Percentiles rank a stretch among this genome's conserved stretches.
Evolutionary conservation across 768 basidiomycete genomes (phyloP).

Genomic region (Mycena filopes): DNA sequence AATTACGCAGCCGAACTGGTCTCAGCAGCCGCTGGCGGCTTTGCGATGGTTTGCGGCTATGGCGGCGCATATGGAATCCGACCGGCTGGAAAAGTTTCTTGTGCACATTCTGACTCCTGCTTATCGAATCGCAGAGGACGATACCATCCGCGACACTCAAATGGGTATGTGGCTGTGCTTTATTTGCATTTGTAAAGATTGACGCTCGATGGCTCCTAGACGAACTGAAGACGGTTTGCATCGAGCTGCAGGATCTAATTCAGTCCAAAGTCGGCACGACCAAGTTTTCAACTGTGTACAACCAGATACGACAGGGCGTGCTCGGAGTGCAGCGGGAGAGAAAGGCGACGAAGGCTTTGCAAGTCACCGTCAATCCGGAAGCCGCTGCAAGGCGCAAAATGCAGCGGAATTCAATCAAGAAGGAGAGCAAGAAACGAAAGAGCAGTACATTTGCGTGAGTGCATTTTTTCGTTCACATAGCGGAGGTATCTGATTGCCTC

Average conservation of each 20-base stretch:
- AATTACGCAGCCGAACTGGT: constrained; percentile 76
- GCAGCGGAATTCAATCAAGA: constrained; percentile 79
- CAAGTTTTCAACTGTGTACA: constrained; percentile 83
- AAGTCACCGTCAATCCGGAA: constrained; percentile 79
- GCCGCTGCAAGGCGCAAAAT: constrained; percentile 80
- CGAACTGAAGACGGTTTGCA: constrained; percentile 82
- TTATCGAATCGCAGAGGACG: constrained; percentile 89
- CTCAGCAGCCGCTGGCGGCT: constrained; percentile 80
- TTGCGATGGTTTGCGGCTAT: constrained; percentile 97
- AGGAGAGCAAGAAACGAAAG: constrained; percentile 88
- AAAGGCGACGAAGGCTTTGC: constrained; percentile 65
- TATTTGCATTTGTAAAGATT: neutral
- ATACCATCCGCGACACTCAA: constrained; percentile 78
- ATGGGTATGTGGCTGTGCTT: constrained; percentile 67
- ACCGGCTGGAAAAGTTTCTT: constrained; percentile 72
- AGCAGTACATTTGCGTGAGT: constrained; percentile 68
- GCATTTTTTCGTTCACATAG: neutral
- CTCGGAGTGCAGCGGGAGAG: constrained; percentile 77
- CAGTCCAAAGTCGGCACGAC: constrained; percentile 91
- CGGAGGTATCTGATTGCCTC: neutral
- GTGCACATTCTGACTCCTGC: constrained; percentile 88
- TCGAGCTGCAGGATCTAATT: constrained; percentile 88
- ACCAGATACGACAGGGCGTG: constrained; percentile 78
- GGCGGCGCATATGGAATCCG: constrained; percentile 72
- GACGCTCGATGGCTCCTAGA: constrained; percentile 54